Evolutionary conservation across 495 filamentous ascomycete genomes (phyloP), one percentile per base, ranked within the genome.

Genomic region (Aspergillus affinis): DNA sequence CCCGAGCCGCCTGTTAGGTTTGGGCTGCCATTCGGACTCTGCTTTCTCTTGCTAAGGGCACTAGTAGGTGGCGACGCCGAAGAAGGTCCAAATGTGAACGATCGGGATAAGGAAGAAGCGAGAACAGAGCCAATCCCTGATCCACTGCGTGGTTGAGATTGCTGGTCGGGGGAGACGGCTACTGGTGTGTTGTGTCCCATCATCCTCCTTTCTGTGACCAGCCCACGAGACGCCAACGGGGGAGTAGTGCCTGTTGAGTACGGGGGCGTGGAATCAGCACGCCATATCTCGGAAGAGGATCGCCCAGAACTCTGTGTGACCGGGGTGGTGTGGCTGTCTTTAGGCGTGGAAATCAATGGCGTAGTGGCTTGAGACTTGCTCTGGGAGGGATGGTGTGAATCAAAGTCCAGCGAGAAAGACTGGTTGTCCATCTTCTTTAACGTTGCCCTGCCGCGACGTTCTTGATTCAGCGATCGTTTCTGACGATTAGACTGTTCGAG

Each of bases 31-130:
- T 77, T 82, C 27, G 88, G 86, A 61, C 85, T 91, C 13, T 78
- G 78, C 32, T 84, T 83, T 70, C 90, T 92, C 52, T 81, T 83
- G 36, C 61, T 68, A 36, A 77, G 55, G 21, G 57, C 70, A 48
- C 66, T 78, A 6, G 67, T 61, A 9, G 86, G 84, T 3, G 90
- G 89, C 5, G 89, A 90, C 8, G 87, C 83, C 7, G 88, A 88
- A 6, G 87, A 83, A 12, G 84, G 76, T 12, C 73, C 83, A 56
- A 86, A 88, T 0, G 83, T 81, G 54, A 91, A 88, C 17, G 88
- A 86, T 17, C 87, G 84, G n/a, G 88, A 85, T 6, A 93, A 76
- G 52, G 87, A 88, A 12, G 88, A 87, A 19, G 86, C 84, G 53
- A 92, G 77, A 15, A 86, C 85, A 29, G 84, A 87, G 4, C 78